A percentile compares a stretch with the other conserved stretches of the same genome.
These are phyloP conservation scores for Diospyros kaki DNA, from an alignment of 148 eudicot species.

Conservation along the genomic window DNA sequence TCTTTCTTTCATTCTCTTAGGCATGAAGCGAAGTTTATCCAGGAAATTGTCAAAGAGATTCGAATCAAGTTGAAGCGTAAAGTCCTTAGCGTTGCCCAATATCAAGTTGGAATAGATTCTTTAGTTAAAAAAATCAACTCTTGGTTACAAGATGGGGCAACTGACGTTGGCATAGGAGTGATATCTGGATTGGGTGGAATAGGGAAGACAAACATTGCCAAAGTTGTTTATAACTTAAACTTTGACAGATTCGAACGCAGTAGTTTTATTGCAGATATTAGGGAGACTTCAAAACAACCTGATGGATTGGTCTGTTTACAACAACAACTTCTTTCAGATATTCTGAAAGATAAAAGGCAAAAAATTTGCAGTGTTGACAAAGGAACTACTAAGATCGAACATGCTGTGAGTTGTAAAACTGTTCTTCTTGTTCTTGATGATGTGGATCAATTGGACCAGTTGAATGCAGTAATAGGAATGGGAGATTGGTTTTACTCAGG, in stretches of 20 bases:
- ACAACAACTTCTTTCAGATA: constrained; percentile 11
- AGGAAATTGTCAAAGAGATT: constrained; percentile 3
- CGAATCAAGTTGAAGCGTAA: background rate
- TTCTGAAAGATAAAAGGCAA: background rate
- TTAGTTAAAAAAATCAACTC: background rate
- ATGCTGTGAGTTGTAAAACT: background rate
- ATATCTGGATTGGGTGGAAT: constrained; percentile 13
- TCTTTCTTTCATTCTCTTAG: background rate
- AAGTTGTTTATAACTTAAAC: background rate
- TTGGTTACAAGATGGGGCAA: constrained; percentile 15
- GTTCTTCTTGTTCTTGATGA: constrained; percentile 10
- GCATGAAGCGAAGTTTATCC: constrained; percentile 11
- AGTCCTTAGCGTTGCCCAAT: constrained; percentile 1
- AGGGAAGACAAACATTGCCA: constrained; percentile 14
- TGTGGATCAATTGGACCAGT: constrained; percentile 9
- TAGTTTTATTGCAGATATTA: constrained; percentile 4
- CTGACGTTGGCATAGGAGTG: constrained; percentile 6
- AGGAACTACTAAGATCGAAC: constrained; percentile 5
- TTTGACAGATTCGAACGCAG: constrained; percentile 5
- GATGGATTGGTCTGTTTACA: constrained; percentile 3
- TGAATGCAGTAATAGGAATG: constrained; percentile 1
- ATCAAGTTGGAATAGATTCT: constrained; percentile 5
- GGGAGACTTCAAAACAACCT: constrained; percentile 1
- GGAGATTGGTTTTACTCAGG: constrained; percentile 2
- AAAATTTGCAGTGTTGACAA: constrained; percentile 12